phyloP scores from a whole-genome alignment of 2,329 filamentous ascomycete genomes.

The Phaeosphaeriaceae sp. region DNA sequence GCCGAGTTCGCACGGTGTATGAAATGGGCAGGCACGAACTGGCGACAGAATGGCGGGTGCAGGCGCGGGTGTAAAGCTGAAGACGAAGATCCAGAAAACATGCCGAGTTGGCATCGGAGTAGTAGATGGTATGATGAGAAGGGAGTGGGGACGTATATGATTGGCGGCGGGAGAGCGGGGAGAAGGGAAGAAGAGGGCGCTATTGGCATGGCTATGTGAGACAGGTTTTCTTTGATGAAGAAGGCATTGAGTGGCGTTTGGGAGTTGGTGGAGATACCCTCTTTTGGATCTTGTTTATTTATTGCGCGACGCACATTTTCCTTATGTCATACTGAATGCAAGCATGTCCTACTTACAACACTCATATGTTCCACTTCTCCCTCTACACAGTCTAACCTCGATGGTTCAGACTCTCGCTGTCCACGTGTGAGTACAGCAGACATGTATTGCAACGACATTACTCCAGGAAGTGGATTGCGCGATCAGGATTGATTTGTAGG shows the following conservation, averaged over 20 bases:
- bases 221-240: too few species aligned
- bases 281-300: neutral
- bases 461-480: too few species aligned
- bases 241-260: neutral
- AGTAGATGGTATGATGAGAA: slow-evolving; percentile 41
- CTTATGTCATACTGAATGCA: too few species aligned
- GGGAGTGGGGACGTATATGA: slow-evolving; percentile 39
- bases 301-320: neutral
- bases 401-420: too few species aligned
- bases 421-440: too few species aligned
- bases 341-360: too few species aligned
- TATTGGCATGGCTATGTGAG: slow-evolving; percentile 6
- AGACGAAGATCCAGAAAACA: slow-evolving; percentile 39
- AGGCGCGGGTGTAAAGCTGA: slow-evolving; percentile 42
- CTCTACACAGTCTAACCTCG: too few species aligned
- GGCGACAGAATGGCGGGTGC: slow-evolving; percentile 30
- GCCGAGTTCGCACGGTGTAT: slow-evolving; percentile 44
- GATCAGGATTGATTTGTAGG: too few species aligned
- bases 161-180: slow-evolving; percentile 32
- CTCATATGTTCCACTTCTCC: too few species aligned
- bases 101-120: slow-evolving; percentile 46
- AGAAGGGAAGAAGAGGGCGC: neutral
- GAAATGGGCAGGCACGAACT: slow-evolving; percentile 39
- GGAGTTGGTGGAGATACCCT: slow-evolving; percentile 1
- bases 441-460: too few species aligned